Conservation (phyloP, 2,329 filamentous ascomycete genomes). For the Cercospora brassicicola region DNA sequence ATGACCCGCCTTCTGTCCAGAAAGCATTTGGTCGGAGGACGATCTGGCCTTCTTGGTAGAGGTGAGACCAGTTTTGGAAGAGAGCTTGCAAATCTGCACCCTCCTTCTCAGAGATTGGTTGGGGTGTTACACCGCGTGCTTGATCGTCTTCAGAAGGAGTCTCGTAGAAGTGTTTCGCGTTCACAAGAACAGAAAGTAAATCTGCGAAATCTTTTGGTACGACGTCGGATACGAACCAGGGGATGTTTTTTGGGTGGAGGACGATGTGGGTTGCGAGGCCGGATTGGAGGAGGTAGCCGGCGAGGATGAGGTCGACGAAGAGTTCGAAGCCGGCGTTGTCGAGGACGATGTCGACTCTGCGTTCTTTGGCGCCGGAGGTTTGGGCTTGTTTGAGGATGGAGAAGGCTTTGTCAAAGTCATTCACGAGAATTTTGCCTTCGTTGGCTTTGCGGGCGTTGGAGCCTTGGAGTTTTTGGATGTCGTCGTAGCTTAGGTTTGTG, state of each 20-base stretch:
- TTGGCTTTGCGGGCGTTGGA: conserved; percentile 79
- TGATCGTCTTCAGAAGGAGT: conserved; percentile 67
- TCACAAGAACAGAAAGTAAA: conserved; percentile 76
- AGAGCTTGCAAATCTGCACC: conserved; percentile 68
- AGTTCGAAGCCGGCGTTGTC: conserved; percentile 98
- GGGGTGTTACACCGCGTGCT: conserved; percentile 55
- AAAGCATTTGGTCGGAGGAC: conserved; percentile 81
- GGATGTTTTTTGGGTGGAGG: conserved; percentile 89
- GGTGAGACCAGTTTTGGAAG: conserved; percentile 75
- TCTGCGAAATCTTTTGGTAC: conserved; percentile 79
- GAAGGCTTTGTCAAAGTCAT: conserved; percentile 76
- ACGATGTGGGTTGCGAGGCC: conserved; percentile 84
- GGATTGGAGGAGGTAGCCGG: conserved; percentile 81
- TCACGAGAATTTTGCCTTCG: conserved; percentile 88
- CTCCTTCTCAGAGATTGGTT: conserved; percentile 67
- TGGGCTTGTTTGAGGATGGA: conserved; percentile 65
- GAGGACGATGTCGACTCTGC: conserved; percentile 88
- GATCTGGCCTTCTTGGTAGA: conserved; percentile 82
- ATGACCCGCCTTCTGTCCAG: conserved; percentile 87
- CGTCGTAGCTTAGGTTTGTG: conserved; percentile 86
- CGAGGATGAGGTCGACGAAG: conserved; percentile 89
- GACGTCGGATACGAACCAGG: conserved; percentile 98
- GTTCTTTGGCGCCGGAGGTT: conserved; percentile 61
- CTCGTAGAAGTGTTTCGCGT: conserved; percentile 77
- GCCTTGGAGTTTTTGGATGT: conserved; percentile 95